phyloP scores from a whole-genome alignment of 352 stramenopile species.

The Globisporangium spiculum region DNA sequence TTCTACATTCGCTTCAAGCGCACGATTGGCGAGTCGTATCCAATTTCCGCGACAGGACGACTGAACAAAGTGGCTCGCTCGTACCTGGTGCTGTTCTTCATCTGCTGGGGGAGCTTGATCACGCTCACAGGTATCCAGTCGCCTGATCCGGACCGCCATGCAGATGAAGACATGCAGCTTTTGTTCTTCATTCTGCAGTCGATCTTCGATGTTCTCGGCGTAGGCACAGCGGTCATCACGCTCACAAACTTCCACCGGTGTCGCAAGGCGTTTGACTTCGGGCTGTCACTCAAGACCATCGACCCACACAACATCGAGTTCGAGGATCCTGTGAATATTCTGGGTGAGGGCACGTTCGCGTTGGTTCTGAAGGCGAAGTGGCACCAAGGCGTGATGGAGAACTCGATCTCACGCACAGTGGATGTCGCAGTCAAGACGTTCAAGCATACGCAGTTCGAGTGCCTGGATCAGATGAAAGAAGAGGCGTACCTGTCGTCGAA shows the following conservation, averaged over 20 bases:
- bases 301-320: conserved; percentile 77
- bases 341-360: conserved; percentile 80
- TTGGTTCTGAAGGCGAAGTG: conserved; percentile 74
- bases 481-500: conserved; percentile 80
- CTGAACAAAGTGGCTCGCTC: conserved; percentile 70
- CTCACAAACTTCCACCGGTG: conserved; percentile 76
- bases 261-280: conserved; percentile 73
- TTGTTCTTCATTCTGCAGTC: conserved; percentile 54
- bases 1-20: conserved; percentile 79
- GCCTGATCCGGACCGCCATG: conserved; percentile 19
- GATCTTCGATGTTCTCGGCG: conserved; percentile 66
- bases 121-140: conserved; percentile 50
- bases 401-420: conserved; percentile 41
- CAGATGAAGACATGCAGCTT: conserved; percentile 22
- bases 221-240: conserved; percentile 64
- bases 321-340: conserved; percentile 69
- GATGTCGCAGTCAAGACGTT: conserved; percentile 83
- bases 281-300: conserved; percentile 75
- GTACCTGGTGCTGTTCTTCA: conserved; percentile 67
- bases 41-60: conserved; percentile 56
- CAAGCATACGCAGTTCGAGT: conserved; percentile 74
- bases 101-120: conserved; percentile 75
- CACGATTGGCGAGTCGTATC: conserved; percentile 69
- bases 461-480: conserved; percentile 77
- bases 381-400: conserved; percentile 51